Base-by-base conservation (phyloP, 176 grass and related monocot species). In the Triticum dicoccoides region DNA sequence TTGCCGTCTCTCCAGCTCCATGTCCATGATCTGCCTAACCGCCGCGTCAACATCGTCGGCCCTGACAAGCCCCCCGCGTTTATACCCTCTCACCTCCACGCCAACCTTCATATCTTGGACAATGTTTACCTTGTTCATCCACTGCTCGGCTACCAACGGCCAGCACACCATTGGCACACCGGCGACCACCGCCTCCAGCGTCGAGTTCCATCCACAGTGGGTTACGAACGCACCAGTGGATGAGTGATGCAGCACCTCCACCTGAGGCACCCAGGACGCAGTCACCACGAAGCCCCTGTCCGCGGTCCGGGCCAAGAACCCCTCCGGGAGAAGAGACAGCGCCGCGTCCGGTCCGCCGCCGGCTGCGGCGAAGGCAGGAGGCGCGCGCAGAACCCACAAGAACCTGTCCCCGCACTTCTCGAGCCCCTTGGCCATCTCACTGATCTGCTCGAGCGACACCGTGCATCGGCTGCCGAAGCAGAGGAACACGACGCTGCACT, bases 371-470 rank as follows among this genome's bases (percentile, higher is more conserved):
- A 47, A 47, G 11, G 30, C 27, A 39, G 34, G 77, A 37, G 77
- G 51, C n/a, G 85, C 25, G 56, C 72, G 78, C 39, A 88, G 25
- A 27, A 67, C 86, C 86, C 80, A 88, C 52, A 84, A 30, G 87
- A 84, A 89, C 35, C 87, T 73, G 25, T 89, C 73, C 0, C 47
- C 81, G 45, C 59, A 83, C 38, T 15, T 41, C n/a, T 89, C 87
- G 3, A 89, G 35, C 6, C 81, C 87, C 9, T 21, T 59, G 68
- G 87, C 81, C 30, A 89, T 70, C 52, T 89, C 87, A 1, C 34
- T 3, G 69, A 89, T 45, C 65, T 89, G 81, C 63, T 84, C 63
- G 15, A 3, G 41, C 62, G 71, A 77, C 44, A 84, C 71, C 10
- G 41, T 74, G 71, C 23, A 74, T 47, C 71, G 71, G 71, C 71